Conservation (phyloP, 345 rosid genomes). For the Trapa incisa region DNA sequence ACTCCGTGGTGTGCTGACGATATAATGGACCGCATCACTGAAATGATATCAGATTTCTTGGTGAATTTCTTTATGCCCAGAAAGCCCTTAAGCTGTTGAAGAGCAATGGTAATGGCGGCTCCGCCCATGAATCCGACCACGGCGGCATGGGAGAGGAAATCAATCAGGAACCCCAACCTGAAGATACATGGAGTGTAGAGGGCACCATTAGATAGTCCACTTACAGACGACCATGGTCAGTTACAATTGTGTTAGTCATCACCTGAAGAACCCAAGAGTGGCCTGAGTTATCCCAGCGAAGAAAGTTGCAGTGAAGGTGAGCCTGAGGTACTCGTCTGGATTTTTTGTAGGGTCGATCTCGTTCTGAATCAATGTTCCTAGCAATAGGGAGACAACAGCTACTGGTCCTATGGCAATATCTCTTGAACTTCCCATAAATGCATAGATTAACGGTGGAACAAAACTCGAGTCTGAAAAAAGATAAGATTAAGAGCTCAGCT, state of each 20-base stretch:
- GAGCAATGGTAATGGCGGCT: slow-evolving; percentile 80
- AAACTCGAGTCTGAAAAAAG: slow-evolving; percentile 63
- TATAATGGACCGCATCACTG: slow-evolving; percentile 64
- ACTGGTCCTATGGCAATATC: slow-evolving; percentile 98
- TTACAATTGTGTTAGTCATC: not conserved
- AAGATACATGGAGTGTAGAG: not conserved
- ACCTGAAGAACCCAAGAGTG: slow-evolving; percentile 76
- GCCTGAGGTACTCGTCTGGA: slow-evolving; percentile 45
- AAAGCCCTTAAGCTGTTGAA: slow-evolving; percentile 92
- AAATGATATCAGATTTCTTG: slow-evolving; percentile 52
- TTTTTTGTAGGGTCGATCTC: slow-evolving; percentile 50
- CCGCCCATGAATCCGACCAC: slow-evolving; percentile 96
- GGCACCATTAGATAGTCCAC: not conserved
- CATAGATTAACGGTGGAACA: slow-evolving; percentile 85
- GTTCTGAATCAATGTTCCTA: slow-evolving; percentile 61
- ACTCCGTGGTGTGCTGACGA: slow-evolving; percentile 60
- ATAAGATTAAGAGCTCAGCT: not conserved
- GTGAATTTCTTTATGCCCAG: slow-evolving; percentile 71
- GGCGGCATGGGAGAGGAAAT: slow-evolving; percentile 95
- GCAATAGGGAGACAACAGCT: slow-evolving; percentile 84
- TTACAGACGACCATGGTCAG: not conserved
- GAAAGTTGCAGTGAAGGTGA: slow-evolving; percentile 89
- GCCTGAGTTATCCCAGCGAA: slow-evolving; percentile 83
- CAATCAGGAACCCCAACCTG: slow-evolving; percentile 91
- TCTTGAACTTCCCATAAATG: slow-evolving; percentile 96